Base-by-base conservation (phyloP, 805 yeast genomes). In the Komagataella pseudopastoris region DNA sequence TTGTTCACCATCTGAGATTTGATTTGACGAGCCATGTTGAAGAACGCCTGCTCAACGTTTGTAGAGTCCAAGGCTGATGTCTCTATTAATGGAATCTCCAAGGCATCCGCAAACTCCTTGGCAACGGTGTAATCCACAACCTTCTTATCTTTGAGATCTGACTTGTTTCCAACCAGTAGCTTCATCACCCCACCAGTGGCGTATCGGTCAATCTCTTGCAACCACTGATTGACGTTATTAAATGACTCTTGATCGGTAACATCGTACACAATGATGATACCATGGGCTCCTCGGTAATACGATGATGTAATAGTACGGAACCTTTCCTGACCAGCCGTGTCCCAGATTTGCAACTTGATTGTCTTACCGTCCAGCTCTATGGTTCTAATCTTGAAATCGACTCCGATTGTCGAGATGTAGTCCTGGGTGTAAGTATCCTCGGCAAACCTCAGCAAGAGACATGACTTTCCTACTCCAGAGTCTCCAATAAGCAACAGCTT, bases 241-340 rank as follows among this genome's bases (percentile, higher is more conserved):
- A 91, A 91, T 16, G 89, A 85, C 67, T 88, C 96, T 71, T 88
- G 96, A 69, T 93, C 98, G 50, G 99, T 93, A 48, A 93, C 97
- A 66, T 91, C 99, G 68, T 93, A 91, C 51, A 91, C 99, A 60
- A 91, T 91, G 62, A 91, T 93, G 68, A 91, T 93, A 55, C 99
- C 99, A 66, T 91, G 98, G 10, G 98, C 96, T 52, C 99, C 99
- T 68, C 99, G 85, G 75, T 91, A 91, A 73, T 91, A 91, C 14
- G 96, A 88, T 12, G 96, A 87, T 10, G 98, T 93, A 71, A 91
- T 91, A 50, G 99, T 93, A 71, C 98, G 83, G 74, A 93, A 93
- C 61, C 99, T 77, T 70, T 93, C 99, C 74, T 93, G 99, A 48
- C 99, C 99, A 10, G 98, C 99, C 52, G 99, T 93, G 67, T 93